Evolutionary conservation across 2,329 filamentous ascomycete species (phyloP).

Genomic region (Scedosporium aurantiacum): DNA sequence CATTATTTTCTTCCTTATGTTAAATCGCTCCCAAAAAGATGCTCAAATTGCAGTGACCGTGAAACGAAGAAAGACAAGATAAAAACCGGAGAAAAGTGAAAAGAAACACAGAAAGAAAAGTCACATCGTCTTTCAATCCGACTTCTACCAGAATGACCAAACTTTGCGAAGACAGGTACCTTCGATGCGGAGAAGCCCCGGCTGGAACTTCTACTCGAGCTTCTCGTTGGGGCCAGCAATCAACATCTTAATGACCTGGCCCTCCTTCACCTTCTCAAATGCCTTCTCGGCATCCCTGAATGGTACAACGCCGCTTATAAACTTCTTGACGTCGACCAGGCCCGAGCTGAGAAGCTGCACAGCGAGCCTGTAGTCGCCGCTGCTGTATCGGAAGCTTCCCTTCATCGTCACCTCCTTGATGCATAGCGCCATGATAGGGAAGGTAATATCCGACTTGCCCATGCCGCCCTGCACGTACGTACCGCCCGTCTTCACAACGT

Average conservation of each 20-base stretch:
- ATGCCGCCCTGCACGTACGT: conserved; percentile 81
- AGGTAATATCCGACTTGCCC: conserved; percentile 77
- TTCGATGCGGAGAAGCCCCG: not conserved
- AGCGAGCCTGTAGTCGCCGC: conserved; percentile 78
- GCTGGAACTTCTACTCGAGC: not conserved
- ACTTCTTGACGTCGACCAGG: conserved; percentile 67
- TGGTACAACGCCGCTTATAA: conserved; percentile 66
- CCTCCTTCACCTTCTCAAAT: conserved; percentile 75
- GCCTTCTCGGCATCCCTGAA: conserved; percentile 79
- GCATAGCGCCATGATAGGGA: conserved; percentile 85
- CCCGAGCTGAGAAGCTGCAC: conserved; percentile 64
- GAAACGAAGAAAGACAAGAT: conserved; percentile 7
- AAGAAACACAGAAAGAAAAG: not conserved
- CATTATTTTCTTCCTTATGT: not conserved
- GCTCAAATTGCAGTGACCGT: not conserved
- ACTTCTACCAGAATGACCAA: too few species aligned
- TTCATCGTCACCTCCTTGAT: conserved; percentile 79
- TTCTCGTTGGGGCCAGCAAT: conserved; percentile 58
- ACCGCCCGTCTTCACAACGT: conserved; percentile 59
- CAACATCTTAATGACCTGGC: conserved; percentile 63
- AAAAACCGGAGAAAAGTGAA: not conserved
- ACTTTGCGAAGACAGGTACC: too few species aligned
- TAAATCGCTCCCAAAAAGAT: not conserved
- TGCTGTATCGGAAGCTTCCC: conserved; percentile 82
- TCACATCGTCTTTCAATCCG: too few species aligned